Evolutionary conservation across 2,329 filamentous ascomycete genomes (phyloP).

Genomic region (Ophidiomyces ophidiicola): DNA sequence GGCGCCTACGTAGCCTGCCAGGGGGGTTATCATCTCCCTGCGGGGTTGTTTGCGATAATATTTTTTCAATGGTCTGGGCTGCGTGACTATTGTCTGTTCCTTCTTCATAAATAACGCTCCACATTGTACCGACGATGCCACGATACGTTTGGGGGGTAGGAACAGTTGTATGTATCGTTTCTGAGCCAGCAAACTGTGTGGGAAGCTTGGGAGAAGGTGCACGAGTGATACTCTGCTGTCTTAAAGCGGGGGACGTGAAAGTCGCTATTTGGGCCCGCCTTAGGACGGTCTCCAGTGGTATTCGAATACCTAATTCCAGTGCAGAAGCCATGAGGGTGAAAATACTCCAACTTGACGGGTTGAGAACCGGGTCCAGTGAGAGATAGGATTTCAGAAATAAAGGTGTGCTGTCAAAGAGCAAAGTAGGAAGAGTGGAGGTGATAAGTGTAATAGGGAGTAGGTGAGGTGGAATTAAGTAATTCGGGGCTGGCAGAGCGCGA

Average conservation of each 20-base stretch:
- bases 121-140: slow-evolving; percentile 86
- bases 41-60: slow-evolving; percentile 26
- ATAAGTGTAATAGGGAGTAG: slow-evolving; percentile 75
- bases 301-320: slow-evolving; percentile 68
- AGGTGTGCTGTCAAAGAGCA: slow-evolving; percentile 71
- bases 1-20: slow-evolving; percentile 27
- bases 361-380: slow-evolving; percentile 66
- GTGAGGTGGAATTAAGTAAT: slow-evolving; percentile 55
- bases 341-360: slow-evolving; percentile 69
- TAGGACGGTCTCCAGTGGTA: slow-evolving; percentile 84
- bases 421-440: slow-evolving; percentile 69
- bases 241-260: slow-evolving; percentile 44
- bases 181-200: slow-evolving; percentile 2
- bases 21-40: slow-evolving; percentile 24
- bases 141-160: slow-evolving; percentile 62
- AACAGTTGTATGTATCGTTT: slow-evolving; percentile 59
- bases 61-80: slow-evolving; percentile 31
- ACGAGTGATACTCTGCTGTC: slow-evolving; percentile 22
- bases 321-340: slow-evolving; percentile 70
- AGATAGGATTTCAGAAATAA: slow-evolving; percentile 77
- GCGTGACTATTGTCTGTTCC: slow-evolving; percentile 43
- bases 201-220: slow-evolving; percentile 16
- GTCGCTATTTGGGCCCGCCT: slow-evolving; percentile 75
- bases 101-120: slow-evolving; percentile 72
- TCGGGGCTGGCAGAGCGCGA: slow-evolving; percentile 58